Percentiles rank a stretch among this genome's conserved stretches.
phyloP scores from a whole-genome alignment of 306 rosid species.

The Acmispon strigosus region DNA sequence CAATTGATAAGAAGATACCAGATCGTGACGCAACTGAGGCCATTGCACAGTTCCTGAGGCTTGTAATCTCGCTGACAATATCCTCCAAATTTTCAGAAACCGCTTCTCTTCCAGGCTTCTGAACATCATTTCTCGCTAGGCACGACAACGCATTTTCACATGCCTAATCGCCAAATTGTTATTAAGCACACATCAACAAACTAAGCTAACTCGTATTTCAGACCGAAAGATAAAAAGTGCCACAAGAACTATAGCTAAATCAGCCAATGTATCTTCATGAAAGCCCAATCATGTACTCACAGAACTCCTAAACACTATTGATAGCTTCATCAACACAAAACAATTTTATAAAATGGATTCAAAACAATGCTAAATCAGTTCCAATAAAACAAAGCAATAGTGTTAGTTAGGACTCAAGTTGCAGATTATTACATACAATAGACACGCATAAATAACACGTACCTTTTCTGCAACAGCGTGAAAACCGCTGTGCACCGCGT shows the following conservation, averaged over 20 bases:
- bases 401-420: not conserved
- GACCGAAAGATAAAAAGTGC: not conserved
- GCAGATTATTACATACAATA: not conserved
- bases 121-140: conserved; percentile 31
- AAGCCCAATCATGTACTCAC: not conserved
- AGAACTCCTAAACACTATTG: not conserved
- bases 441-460: too few relatives aligned
- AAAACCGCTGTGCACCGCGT: conserved; percentile 51
- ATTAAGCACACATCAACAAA: conserved; percentile 8
- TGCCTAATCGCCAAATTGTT: conserved; percentile 43
- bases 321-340: not conserved
- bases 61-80: conserved; percentile 31
- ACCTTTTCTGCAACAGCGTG: conserved; percentile 57
- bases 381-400: not conserved
- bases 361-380: not conserved
- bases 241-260: not conserved
- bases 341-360: not conserved
- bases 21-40: conserved; percentile 51
- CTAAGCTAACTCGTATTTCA: not conserved
- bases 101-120: conserved; percentile 22
- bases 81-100: conserved; percentile 25
- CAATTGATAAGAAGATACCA: conserved; percentile 34
- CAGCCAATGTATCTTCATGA: not conserved
- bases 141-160: conserved; percentile 54
- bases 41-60: conserved; percentile 49